Evolutionary conservation across 73 alveolate genomes (phyloP).

Genomic region (Stentor coeruleus): DNA sequence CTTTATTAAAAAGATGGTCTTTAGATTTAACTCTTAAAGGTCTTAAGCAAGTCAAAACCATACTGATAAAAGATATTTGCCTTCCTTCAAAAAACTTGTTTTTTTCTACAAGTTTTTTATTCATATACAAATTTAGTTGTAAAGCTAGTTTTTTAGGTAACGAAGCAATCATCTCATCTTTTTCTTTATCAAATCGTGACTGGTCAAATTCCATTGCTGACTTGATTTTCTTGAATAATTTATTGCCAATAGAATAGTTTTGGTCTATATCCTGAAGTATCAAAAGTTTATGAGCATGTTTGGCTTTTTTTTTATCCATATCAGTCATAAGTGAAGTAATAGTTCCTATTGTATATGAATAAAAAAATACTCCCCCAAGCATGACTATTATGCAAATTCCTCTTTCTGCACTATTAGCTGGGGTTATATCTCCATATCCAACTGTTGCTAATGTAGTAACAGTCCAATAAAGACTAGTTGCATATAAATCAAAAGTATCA

Average conservation of each 20-base stretch:
- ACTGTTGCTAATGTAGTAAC: constrained; percentile 65
- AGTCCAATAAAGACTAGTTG: constrained; percentile 62
- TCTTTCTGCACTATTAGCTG: constrained; percentile 47
- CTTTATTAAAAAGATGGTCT: not conserved
- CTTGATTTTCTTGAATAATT: not conserved
- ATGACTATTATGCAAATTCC: constrained; percentile 51
- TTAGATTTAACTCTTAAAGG: not conserved
- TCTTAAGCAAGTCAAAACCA: not conserved
- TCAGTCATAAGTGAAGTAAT: constrained; percentile 47
- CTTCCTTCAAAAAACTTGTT: not conserved
- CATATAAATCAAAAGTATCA: constrained; percentile 24
- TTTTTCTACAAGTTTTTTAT: not conserved
- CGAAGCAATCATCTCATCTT: not conserved
- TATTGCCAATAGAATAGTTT: not conserved
- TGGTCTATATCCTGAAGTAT: not conserved
- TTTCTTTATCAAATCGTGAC: not conserved
- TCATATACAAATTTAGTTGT: not conserved
- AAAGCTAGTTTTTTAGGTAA: not conserved
- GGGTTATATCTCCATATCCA: constrained; percentile 78
- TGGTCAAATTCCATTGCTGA: not conserved
- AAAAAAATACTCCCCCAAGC: constrained; percentile 70
- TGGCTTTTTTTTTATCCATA: constrained; percentile 27
- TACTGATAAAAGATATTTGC: not conserved
- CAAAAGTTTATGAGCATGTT: not conserved
- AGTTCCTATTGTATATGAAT: constrained; percentile 67